phyloP scores from a whole-genome alignment of 2,329 filamentous ascomycete genomes.

The Fusarium albidum region DNA sequence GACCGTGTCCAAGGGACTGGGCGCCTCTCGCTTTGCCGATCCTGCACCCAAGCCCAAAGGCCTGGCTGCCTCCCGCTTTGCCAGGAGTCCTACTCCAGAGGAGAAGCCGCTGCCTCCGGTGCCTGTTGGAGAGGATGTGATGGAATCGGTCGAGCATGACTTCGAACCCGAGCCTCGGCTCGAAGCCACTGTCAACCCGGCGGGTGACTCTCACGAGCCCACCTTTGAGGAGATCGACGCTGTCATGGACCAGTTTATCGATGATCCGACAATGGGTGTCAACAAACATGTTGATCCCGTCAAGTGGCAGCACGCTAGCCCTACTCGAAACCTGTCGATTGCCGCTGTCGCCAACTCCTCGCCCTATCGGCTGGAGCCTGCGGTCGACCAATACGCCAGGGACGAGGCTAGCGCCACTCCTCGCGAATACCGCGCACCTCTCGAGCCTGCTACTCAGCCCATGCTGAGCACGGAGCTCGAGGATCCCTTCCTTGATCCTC shows the following conservation, averaged over 20 bases:
- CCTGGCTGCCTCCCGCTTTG: conserved; percentile 55
- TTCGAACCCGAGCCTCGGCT: conserved; percentile 22
- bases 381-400: conserved; percentile 64
- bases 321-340: conserved; percentile 34
- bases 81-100: conserved; percentile 47
- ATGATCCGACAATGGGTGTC: conserved; percentile 76
- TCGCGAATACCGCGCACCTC: conserved; percentile 58
- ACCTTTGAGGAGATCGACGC: conserved; percentile 89
- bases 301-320: conserved; percentile 48
- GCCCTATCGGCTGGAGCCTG: conserved; percentile 60
- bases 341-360: conserved; percentile 52
- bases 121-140: conserved; percentile 39
- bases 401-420: conserved; percentile 80
- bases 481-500: conserved; percentile 68
- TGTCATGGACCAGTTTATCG: conserved; percentile 85
- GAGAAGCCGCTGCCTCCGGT: conserved; percentile 36
- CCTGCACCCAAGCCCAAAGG: conserved; percentile 53
- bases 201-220: conserved; percentile 46
- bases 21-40: conserved; percentile 59
- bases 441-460: conserved; percentile 56
- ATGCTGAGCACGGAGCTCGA: conserved; percentile 64
- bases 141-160: conserved; percentile 44
- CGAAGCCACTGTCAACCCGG: conserved; percentile 24
- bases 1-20: conserved; percentile 46
- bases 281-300: conserved; percentile 65